Conservation (phyloP, 345 rosid genomes). For the Streptanthus diversifolius region DNA sequence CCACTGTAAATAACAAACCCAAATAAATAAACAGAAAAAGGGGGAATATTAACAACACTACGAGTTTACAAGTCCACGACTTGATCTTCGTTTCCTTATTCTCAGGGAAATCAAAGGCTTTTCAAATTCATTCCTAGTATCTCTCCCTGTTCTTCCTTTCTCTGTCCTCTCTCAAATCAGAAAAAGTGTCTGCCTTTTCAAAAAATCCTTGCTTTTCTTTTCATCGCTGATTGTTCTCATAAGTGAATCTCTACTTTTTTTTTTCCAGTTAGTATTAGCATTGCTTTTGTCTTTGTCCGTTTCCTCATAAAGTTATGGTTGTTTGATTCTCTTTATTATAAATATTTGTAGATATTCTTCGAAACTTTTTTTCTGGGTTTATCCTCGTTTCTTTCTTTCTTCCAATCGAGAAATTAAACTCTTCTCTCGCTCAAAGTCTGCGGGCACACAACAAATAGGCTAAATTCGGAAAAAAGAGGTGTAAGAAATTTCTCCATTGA, state of each 20-base stretch:
- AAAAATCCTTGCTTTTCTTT: slow-evolving; percentile 17
- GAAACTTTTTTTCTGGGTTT: slow-evolving; percentile 16
- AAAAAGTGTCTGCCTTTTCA: slow-evolving; percentile 30
- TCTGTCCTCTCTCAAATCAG: slow-evolving; percentile 13
- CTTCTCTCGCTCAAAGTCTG: slow-evolving; percentile 9
- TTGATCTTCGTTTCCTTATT: slow-evolving; percentile 14
- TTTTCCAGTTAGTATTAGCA: neutral
- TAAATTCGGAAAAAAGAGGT: slow-evolving; percentile 3
- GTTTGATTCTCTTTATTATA: slow-evolving; percentile 2
- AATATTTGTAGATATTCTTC: neutral
- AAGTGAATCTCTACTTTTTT: slow-evolving; percentile 13
- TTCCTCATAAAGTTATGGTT: slow-evolving; percentile 10
- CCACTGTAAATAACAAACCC: slow-evolving; percentile 10
- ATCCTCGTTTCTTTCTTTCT: neutral
- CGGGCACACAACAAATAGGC: slow-evolving; percentile 12
- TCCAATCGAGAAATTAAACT: neutral
- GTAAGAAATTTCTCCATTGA: slow-evolving; percentile 24
- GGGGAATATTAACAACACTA: slow-evolving; percentile 9
- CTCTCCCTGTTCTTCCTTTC: neutral
- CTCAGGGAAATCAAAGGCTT: slow-evolving; percentile 16
- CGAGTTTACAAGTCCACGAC: slow-evolving; percentile 18
- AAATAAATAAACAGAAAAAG: neutral
- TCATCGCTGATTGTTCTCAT: slow-evolving; percentile 16
- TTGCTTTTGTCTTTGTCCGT: slow-evolving; percentile 10
- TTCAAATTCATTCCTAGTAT: neutral